A percentile compares a stretch with the other conserved stretches of the same genome.
phyloP scores from a whole-genome alignment of 2,329 filamentous ascomycete species.

The Nigrospora sphaerica region DNA sequence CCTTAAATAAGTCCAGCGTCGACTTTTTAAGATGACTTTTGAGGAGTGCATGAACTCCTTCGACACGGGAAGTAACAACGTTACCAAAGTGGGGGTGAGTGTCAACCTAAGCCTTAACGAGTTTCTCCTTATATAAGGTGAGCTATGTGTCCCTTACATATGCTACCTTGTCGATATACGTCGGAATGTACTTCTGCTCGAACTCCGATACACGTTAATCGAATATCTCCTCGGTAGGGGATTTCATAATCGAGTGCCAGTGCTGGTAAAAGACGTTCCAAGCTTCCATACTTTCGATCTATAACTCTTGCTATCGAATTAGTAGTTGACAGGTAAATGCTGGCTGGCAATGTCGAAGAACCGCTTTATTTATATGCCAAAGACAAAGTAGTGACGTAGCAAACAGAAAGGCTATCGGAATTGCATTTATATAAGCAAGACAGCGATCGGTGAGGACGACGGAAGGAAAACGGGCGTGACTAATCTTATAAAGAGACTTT shows the following conservation, averaged over 20 bases:
- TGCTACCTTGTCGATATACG: constrained; percentile 8
- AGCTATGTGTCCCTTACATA: constrained; percentile 13
- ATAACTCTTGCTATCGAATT: not conserved
- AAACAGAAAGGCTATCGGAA: not conserved
- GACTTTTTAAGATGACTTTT: constrained; percentile 8
- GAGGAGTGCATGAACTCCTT: constrained; percentile 9
- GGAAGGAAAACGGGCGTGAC: constrained; percentile 7
- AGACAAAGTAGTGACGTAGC: not conserved
- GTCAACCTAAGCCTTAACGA: constrained; percentile 13
- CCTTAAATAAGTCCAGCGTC: constrained; percentile 10
- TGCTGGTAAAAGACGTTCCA: constrained; percentile 11
- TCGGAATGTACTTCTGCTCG: constrained; percentile 7
- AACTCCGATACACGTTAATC: constrained; percentile 8
- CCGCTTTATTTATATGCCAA: constrained; percentile 11
- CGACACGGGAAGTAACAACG: constrained; percentile 8
- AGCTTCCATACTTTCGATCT: not conserved
- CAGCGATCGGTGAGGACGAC: constrained; percentile 9
- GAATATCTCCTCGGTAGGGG: constrained; percentile 6
- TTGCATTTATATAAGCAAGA: constrained; percentile 9
- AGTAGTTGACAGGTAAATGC: not conserved
- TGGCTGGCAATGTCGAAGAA: constrained; percentile 5
- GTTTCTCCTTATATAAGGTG: constrained; percentile 12
- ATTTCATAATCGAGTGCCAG: constrained; percentile 12
- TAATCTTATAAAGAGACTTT: constrained; percentile 8
- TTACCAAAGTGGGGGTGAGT: constrained; percentile 10